These are phyloP conservation scores for Phaeoacremonium minimum DNA, from an alignment of 2,329 filamentous ascomycete species.

Conservation along the genomic window DNA sequence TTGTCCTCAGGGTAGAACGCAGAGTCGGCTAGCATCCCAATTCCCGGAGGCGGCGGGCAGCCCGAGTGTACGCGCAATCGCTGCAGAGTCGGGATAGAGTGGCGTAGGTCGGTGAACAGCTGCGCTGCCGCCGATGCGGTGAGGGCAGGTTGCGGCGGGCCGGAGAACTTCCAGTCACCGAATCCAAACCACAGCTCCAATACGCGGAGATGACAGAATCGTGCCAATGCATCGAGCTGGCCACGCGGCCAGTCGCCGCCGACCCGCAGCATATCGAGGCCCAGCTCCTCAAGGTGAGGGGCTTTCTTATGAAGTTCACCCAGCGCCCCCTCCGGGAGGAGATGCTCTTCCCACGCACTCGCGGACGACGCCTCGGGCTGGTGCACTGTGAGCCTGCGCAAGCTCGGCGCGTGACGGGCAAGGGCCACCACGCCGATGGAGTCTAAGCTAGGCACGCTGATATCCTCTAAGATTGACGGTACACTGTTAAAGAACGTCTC, in stretches of 20 bases:
- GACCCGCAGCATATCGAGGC: neutral
- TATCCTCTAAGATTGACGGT: neutral
- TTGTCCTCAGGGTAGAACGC: neutral
- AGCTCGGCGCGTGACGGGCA: neutral
- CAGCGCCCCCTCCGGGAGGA: neutral
- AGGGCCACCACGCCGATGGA: too few relatives aligned
- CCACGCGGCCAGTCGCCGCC: neutral
- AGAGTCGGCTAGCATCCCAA: neutral
- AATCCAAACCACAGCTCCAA: neutral
- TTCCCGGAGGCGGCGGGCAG: neutral
- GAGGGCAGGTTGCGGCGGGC: neutral
- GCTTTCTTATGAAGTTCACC: neutral
- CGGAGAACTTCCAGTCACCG: neutral
- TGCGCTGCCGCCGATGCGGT: neutral
- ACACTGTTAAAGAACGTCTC: neutral
- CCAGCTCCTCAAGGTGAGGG: neutral
- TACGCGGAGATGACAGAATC: neutral
- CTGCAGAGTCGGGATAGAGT: neutral
- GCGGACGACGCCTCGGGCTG: neutral
- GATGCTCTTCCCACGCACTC: neutral
- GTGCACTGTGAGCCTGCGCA: neutral
- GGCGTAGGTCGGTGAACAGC: neutral
- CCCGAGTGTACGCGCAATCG: neutral
- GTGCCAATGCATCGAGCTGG: neutral
- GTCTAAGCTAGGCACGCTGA: neutral